These are phyloP conservation scores for Dioszegia hungarica DNA, from an alignment of 768 basidiomycete species.

Conservation along the genomic window DNA sequence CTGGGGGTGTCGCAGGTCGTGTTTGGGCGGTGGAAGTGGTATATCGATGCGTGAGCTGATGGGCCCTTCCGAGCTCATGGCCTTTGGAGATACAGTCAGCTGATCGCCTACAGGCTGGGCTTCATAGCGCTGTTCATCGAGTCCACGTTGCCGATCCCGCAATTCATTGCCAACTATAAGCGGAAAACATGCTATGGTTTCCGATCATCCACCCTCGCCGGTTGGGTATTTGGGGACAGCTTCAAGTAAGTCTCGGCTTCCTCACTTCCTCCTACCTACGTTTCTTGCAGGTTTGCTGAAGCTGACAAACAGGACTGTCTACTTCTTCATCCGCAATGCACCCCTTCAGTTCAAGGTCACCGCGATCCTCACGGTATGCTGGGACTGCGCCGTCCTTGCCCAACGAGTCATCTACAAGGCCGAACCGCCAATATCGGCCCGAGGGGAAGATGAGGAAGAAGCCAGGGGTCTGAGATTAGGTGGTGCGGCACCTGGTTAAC, in stretches of 20 bases:
- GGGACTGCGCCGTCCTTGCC: conserved; percentile 39
- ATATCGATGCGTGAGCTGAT: conserved; percentile 42
- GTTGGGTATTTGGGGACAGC: conserved; percentile 46
- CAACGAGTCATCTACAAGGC: conserved; percentile 37
- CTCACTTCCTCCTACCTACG: neutral
- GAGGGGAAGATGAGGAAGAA: conserved; percentile 11
- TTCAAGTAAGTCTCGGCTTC: conserved; percentile 36
- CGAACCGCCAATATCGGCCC: conserved; percentile 15
- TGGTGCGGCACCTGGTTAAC: neutral
- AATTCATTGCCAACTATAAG: conserved; percentile 44
- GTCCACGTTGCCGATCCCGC: conserved; percentile 48
- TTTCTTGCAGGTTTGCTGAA: neutral
- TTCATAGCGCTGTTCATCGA: conserved; percentile 42
- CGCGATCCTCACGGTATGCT: conserved; percentile 44
- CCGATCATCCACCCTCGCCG: conserved; percentile 40
- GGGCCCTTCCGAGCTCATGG: neutral
- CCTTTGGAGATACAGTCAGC: too few relatives aligned
- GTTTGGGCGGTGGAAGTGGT: conserved; percentile 44
- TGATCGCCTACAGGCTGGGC: conserved; percentile 31
- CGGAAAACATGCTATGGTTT: conserved; percentile 46
- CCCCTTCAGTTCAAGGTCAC: conserved; percentile 46
- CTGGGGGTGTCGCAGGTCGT: conserved; percentile 39
- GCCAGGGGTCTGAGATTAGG: conserved; percentile 5
- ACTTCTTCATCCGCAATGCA: conserved; percentile 42
- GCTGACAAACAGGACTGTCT: conserved; percentile 33